These are phyloP conservation scores for Pyricularia grisea DNA, from an alignment of 2,329 filamentous ascomycete species.

Conservation along the genomic window DNA sequence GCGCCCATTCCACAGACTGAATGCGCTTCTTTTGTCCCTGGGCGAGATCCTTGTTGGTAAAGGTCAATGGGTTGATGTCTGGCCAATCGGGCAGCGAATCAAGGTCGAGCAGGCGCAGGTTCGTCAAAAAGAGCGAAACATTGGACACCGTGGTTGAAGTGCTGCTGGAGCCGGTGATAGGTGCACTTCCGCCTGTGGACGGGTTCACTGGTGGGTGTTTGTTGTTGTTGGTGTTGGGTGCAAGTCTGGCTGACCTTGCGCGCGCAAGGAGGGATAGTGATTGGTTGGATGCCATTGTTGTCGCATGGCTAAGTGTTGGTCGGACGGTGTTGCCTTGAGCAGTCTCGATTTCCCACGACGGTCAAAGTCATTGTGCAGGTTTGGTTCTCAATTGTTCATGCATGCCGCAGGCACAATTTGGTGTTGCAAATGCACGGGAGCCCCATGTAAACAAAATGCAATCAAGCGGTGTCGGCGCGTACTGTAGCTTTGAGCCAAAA, in stretches of 20 bases:
- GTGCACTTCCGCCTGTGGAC: background rate
- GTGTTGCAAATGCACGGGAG: background rate
- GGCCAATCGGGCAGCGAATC: constrained; percentile 75
- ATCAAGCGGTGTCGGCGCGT: background rate
- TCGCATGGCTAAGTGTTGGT: background rate
- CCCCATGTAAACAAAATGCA: background rate
- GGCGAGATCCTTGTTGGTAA: constrained; percentile 55
- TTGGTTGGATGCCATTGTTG: constrained; percentile 13
- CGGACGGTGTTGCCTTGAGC: background rate
- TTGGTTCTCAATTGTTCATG: background rate
- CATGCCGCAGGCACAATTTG: background rate
- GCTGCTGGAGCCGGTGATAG: background rate
- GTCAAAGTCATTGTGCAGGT: background rate
- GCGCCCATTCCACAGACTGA: constrained; percentile 75
- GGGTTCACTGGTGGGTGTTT: background rate
- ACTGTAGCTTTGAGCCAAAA: background rate
- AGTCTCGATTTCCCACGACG: background rate
- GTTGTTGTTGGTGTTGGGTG: constrained; percentile 4
- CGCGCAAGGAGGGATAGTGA: constrained; percentile 14
- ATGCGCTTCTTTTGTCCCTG: constrained; percentile 77
- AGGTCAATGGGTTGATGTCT: constrained; percentile 57
- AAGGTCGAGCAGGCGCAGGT: constrained; percentile 73
- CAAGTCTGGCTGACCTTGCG: constrained; percentile 14
- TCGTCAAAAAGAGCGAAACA: constrained; percentile 65
- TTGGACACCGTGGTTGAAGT: constrained; percentile 25